phyloP scores from a whole-genome alignment of 495 filamentous ascomycete genomes.

The Sporormia fimetaria region DNA sequence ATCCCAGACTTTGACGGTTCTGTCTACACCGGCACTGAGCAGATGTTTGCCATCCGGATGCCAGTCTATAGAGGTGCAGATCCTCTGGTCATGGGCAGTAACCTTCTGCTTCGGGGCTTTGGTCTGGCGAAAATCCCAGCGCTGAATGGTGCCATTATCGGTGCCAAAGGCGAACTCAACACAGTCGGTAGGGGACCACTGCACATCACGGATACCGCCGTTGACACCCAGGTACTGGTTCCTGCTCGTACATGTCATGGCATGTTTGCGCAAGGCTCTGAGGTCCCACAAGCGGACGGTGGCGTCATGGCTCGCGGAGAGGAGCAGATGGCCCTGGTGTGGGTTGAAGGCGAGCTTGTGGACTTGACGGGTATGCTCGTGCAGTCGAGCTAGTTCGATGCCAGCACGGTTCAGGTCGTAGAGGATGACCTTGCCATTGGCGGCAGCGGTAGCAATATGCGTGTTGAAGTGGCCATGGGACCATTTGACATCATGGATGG shows the following conservation, averaged over 20 bases:
- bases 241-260: slow-evolving; percentile 41
- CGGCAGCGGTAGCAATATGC: slow-evolving; percentile 71
- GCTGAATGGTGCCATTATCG: slow-evolving; percentile 66
- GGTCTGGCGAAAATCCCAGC: slow-evolving; percentile 56
- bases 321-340: slow-evolving; percentile 57
- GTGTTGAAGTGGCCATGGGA: slow-evolving; percentile 53
- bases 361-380: slow-evolving; percentile 84
- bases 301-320: slow-evolving; percentile 88
- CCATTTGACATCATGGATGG: slow-evolving; percentile 78
- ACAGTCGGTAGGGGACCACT: slow-evolving; percentile 79
- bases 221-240: slow-evolving; percentile 50
- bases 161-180: slow-evolving; percentile 82
- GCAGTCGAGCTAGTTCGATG: slow-evolving; percentile 63
- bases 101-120: slow-evolving; percentile 57
- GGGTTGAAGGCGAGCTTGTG: slow-evolving; percentile 88
- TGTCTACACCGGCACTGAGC: slow-evolving; percentile 71
- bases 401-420: slow-evolving; percentile 70
- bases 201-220: slow-evolving; percentile 74
- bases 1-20: slow-evolving; percentile 85
- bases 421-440: slow-evolving; percentile 74
- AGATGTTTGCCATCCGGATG: slow-evolving; percentile 89
- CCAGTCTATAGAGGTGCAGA: slow-evolving; percentile 81
- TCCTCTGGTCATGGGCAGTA: slow-evolving; percentile 63
- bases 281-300: slow-evolving; percentile 76
- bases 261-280: slow-evolving; percentile 42